These are phyloP conservation scores for Eucalyptus dawsonii DNA, from an alignment of 345 rosid genomes.

Conservation along the genomic window DNA sequence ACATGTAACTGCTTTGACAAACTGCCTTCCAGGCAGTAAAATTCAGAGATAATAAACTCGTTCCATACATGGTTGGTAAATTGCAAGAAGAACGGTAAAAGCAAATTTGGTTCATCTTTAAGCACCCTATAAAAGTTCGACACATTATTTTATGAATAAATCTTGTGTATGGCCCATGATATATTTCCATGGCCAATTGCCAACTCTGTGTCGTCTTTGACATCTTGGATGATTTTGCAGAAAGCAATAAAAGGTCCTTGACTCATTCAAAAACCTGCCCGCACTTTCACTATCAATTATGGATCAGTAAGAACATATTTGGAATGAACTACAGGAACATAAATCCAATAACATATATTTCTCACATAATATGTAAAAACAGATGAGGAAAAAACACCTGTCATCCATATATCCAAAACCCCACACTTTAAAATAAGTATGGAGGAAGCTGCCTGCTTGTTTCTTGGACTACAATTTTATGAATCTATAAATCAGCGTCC, in stretches of 20 bases:
- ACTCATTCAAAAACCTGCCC: not conserved
- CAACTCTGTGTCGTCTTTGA: not conserved
- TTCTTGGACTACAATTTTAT: not conserved
- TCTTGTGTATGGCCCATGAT: not conserved
- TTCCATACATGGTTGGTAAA: not conserved
- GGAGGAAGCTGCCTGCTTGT: slow-evolving; percentile 10
- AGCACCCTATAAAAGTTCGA: not conserved
- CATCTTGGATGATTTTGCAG: not conserved
- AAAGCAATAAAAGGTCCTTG: not conserved
- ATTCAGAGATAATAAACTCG: not conserved
- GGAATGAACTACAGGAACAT: not conserved
- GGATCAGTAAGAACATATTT: not conserved
- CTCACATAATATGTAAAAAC: not conserved
- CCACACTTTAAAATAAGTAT: not conserved
- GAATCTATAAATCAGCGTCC: not conserved
- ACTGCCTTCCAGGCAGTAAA: not conserved
- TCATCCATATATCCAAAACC: not conserved
- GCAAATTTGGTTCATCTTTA: not conserved
- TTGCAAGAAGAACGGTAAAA: not conserved
- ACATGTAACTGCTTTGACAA: not conserved
- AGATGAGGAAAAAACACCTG: not conserved
- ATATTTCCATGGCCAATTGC: not conserved
- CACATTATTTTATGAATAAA: not conserved
- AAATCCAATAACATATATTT: not conserved
- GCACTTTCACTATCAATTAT: not conserved